Evolutionary conservation across 2,329 filamentous ascomycete species (phyloP).

Genomic region (Nemania sp.): DNA sequence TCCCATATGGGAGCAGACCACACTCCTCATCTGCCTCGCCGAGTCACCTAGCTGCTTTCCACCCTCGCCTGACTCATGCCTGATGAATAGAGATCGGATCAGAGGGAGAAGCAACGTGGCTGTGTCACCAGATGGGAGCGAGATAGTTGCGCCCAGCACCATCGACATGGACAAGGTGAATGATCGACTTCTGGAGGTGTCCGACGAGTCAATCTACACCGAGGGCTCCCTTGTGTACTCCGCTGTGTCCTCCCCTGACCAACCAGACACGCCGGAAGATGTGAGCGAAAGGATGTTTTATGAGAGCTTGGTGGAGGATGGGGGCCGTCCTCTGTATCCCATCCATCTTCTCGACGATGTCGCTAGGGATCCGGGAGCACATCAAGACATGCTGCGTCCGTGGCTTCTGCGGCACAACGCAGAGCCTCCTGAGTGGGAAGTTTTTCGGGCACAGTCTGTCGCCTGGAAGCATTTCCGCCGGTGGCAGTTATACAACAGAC

Average conservation of each 20-base stretch:
- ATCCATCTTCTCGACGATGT: slow-evolving; percentile 11
- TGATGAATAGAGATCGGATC: background rate
- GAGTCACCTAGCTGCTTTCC: too few species aligned
- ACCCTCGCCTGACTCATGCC: too few species aligned
- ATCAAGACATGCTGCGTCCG: slow-evolving; percentile 13
- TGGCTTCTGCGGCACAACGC: background rate
- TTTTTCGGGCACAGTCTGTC: background rate
- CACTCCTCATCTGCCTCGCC: too few species aligned
- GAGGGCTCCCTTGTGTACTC: too few species aligned
- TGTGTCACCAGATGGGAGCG: too few species aligned
- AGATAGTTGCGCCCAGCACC: background rate
- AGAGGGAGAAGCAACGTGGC: too few species aligned
- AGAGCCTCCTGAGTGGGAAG: background rate
- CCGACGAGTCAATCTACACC: too few species aligned
- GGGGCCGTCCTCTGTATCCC: slow-evolving; percentile 13
- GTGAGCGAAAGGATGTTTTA: background rate
- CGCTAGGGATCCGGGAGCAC: background rate
- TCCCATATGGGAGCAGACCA: background rate
- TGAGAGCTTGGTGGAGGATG: background rate
- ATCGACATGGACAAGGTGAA: slow-evolving; percentile 9
- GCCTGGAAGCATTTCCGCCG: background rate
- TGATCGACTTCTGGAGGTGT: slow-evolving; percentile 1
- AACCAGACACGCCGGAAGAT: background rate
- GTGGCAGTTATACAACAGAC: background rate
- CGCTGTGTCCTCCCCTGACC: too few species aligned